A percentile compares a stretch with the other conserved stretches of the same genome.
phyloP scores from a whole-genome alignment of 176 grass and related monocot species.

The Avena eriantha region DNA sequence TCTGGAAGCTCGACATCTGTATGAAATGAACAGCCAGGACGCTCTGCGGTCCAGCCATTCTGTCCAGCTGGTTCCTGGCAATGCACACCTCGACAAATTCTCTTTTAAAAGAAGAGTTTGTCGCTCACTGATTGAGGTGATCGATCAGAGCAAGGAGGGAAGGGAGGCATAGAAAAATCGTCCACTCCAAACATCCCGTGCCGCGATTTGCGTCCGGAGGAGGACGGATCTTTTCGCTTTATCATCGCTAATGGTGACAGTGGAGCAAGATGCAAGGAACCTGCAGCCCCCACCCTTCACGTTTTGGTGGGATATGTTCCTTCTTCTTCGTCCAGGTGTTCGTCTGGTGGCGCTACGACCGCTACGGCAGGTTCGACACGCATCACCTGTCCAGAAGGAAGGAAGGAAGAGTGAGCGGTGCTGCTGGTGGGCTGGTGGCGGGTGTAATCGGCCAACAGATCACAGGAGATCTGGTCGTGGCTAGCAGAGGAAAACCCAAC shows the following conservation, averaged over 20 bases:
- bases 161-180: background rate
- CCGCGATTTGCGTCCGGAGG: background rate
- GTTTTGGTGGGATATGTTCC: background rate
- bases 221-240: conserved; percentile 11
- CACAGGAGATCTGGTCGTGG: background rate
- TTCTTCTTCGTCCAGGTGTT: conserved; percentile 28
- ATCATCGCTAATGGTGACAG: conserved; percentile 7
- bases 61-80: background rate
- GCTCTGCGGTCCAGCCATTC: background rate
- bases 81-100: conserved; percentile 3
- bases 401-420: background rate
- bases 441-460: background rate
- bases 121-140: background rate
- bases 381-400: background rate
- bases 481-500: background rate
- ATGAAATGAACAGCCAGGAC: background rate
- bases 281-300: background rate
- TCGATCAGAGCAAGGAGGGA: background rate
- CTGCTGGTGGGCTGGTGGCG: background rate
- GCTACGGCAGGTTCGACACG: background rate
- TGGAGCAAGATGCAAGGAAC: background rate
- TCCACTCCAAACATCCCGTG: background rate
- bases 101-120: background rate
- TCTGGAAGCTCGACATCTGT: background rate
- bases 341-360: background rate